Evolutionary conservation across 257 asterid genomes (phyloP).

Genomic region (Cordia subcordata): DNA sequence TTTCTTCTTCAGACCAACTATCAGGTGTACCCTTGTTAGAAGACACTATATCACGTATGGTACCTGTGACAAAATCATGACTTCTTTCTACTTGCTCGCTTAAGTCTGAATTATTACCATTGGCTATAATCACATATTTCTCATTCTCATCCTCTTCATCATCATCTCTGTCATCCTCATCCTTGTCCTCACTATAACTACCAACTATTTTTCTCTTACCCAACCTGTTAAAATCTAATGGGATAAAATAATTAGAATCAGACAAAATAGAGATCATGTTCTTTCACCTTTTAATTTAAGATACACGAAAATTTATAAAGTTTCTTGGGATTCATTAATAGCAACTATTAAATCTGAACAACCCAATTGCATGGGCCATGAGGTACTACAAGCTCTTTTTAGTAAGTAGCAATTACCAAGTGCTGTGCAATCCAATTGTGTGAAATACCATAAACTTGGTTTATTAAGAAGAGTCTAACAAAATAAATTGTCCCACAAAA

Average conservation of each 20-base stretch:
- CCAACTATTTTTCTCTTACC: constrained; percentile 68
- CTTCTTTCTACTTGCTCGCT: constrained; percentile 53
- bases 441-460: too few relatives aligned
- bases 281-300: not conserved
- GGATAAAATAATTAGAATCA: not conserved
- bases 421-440: too few relatives aligned
- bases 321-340: too few relatives aligned
- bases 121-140: constrained; percentile 52
- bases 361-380: too few relatives aligned
- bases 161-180: constrained; percentile 36
- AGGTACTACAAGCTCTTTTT: too few relatives aligned
- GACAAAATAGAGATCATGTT: not conserved
- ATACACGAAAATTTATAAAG: too few relatives aligned
- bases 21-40: constrained; percentile 34
- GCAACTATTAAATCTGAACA: too few relatives aligned
- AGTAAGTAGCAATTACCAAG: too few relatives aligned
- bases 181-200: constrained; percentile 62
- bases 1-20: constrained; percentile 55
- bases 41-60: constrained; percentile 20
- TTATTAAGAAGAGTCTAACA: too few relatives aligned
- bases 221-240: constrained; percentile 37
- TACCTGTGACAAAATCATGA: constrained; percentile 39
- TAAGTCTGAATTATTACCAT: constrained; percentile 49
- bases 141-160: constrained; percentile 45
- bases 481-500: too few relatives aligned